Evolutionary conservation across 371 early-diverging fungal genomes (phyloP), one percentile per base, ranked within the genome.

Genomic region (Apophysomyces sp.): DNA sequence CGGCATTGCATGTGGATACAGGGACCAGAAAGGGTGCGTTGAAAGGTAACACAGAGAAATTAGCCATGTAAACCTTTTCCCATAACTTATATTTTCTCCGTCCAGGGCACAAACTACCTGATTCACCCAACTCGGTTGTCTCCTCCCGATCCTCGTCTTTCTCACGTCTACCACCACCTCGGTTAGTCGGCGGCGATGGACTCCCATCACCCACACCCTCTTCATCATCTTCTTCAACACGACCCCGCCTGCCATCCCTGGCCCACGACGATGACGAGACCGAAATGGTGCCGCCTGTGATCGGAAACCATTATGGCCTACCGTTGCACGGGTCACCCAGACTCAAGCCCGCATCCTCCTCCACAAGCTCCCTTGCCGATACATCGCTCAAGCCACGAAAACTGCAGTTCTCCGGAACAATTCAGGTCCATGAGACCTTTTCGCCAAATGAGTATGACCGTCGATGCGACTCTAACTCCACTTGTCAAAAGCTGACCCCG

Each of bases 381-480:
- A 28, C 39, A 53, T 31, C 29, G 26, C 58, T 16, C 0, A 62
- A 18, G 21, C 44, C 29, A 18, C 40, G 27, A n/a, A 30, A 30
- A 18, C 29, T 41, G 44, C 82, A 80, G 55, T 90, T 90, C 63
- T 84, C 83, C 53, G 76, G 85, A 26, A 80, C 77, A 1, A 80
- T 91, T 13, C 82, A 84, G 41, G 80, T 88, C 1, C 85, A 84
- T 59, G 85, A 86, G 56, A 91, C 92, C 1, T 91, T 83, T 72
- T 73, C 85, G 27, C 71, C 89, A 2, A 71, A 66, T 18, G 87
- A 89, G 44, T 92, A 92, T 60, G 92, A 92, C 63, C 83, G 92
- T 12, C 79, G 85, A 18, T 88, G 90, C 58, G 85, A 88, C 66
- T 63, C 78, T 1, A 74, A 83, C 28, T 73, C 85, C 37, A 88